Evolutionary conservation across 768 basidiomycete genomes (phyloP), one percentile per base, ranked within the genome.

Genomic region (Boletus vinaceobasis): DNA sequence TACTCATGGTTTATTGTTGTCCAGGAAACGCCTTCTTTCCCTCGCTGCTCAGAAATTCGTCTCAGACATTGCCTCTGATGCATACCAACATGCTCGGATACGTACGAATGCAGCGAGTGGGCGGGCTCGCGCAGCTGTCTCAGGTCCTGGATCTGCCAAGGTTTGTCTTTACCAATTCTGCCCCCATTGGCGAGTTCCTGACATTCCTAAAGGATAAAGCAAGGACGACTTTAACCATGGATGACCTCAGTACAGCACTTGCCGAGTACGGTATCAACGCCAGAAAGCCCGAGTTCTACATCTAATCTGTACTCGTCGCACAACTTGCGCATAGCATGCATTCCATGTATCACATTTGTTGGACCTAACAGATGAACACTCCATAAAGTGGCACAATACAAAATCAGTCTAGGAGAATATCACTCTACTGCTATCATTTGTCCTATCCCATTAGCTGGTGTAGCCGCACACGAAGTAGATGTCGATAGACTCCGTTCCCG

Each of bases 31-130:
- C 3, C 82, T 99, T 17, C 78, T 99, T 26, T 94, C 96, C 0
- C 80, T 98, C 13, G 95, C 97, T 3, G 93, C 97, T 0, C 97
- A 99, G 67, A 98, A 98, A 67, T 98, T 99, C 68, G 87, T 98
- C 42, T 91, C 94, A 7, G 96, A 98, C 67, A 95, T 99, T 52
- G 90, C 96, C 3, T 84, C 90, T 2, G 97, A 99, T 70, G 94
- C 97, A 10, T 98, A 92, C 73, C 94, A 98, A 66, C 96, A 98
- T 72, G 97, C 97, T 8, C 90, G 96, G 31, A 91, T 98, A 64
- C 85, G 97, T 36, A 91, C 92, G 1, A 96, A 92, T 56, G 93
- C 91, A 35, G 68, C 86, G 6, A 83, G 87, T 29, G 88, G 90
- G 36, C 80, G 90, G 15, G 77, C 84, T 29, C 79, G 88, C 27